Evolutionary conservation across 371 early-diverging fungal species (phyloP).

Genomic region (Rhizopus delemar): DNA sequence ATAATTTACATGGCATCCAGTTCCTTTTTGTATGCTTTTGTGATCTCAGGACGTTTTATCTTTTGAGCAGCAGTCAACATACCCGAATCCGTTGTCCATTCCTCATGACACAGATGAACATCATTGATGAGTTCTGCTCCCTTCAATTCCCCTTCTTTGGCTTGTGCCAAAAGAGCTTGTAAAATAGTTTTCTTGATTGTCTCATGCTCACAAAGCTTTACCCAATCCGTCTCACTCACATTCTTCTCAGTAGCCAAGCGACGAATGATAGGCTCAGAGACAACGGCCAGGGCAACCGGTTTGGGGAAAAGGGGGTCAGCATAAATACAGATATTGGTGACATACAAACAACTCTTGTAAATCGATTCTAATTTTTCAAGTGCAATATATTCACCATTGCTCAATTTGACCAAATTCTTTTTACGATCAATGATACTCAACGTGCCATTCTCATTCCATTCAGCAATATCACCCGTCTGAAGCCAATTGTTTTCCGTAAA

Average conservation of each 20-base stretch:
- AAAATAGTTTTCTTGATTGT: slow-evolving; percentile 27
- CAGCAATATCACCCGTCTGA: slow-evolving; percentile 92
- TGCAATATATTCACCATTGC: slow-evolving; percentile 97
- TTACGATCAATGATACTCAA: slow-evolving; percentile 79
- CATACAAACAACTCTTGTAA: slow-evolving; percentile 77
- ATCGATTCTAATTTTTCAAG: slow-evolving; percentile 96
- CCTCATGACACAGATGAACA: slow-evolving; percentile 65
- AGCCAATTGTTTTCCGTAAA: slow-evolving; percentile 86
- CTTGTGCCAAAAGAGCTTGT: slow-evolving; percentile 35
- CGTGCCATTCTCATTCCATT: slow-evolving; percentile 72
- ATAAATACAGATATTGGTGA: slow-evolving; percentile 85
- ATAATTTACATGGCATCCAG: slow-evolving; percentile 61
- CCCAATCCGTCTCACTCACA: slow-evolving; percentile 32
- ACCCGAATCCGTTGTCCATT: slow-evolving; percentile 82
- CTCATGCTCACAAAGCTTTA: slow-evolving; percentile 27
- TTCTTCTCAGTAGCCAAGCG: slow-evolving; percentile 34
- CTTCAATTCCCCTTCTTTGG: slow-evolving; percentile 64
- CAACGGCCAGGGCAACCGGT: slow-evolving; percentile 76
- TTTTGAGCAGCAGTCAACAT: slow-evolving; percentile 89
- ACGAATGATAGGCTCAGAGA: slow-evolving; percentile 56
- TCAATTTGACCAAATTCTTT: slow-evolving; percentile 79
- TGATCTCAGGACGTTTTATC: slow-evolving; percentile 79
- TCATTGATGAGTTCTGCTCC: slow-evolving; percentile 70
- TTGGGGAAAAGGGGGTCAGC: slow-evolving; percentile 72
- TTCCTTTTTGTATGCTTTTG: slow-evolving; percentile 55